Conservation (phyloP, 2,329 filamentous ascomycete genomes). For the Drechslerella dactyloides region DNA sequence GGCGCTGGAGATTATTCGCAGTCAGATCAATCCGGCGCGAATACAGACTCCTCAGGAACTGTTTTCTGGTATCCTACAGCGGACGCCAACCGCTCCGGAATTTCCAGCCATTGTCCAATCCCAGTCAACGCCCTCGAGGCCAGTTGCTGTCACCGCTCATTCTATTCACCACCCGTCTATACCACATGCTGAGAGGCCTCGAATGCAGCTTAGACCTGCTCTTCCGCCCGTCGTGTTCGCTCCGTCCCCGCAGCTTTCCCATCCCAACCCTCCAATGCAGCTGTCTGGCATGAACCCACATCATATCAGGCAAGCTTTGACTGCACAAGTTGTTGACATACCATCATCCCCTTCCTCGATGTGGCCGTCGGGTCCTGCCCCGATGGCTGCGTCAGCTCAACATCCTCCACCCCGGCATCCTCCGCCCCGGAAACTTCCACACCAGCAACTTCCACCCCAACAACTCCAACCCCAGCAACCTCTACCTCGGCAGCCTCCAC, state of each 20-base stretch:
- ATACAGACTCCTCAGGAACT: slow-evolving; percentile 32
- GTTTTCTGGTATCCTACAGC: slow-evolving; percentile 27
- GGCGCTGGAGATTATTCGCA: slow-evolving; percentile 27
- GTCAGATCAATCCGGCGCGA: slow-evolving; percentile 24
- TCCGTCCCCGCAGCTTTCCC: slow-evolving; percentile 22
- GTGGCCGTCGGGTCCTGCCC: not conserved
- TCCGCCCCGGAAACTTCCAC: not conserved
- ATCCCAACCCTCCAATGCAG: slow-evolving; percentile 1
- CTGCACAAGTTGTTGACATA: not conserved
- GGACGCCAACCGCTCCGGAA: slow-evolving; percentile 11
- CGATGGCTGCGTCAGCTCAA: not conserved
- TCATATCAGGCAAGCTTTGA: too few relatives aligned
- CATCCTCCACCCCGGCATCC: not conserved
- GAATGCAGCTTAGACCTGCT: slow-evolving; percentile 7
- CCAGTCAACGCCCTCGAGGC: not conserved
- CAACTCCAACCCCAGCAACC: not conserved
- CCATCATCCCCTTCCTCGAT: not conserved
- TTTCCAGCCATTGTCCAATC: not conserved
- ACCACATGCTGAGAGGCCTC: slow-evolving; percentile 10
- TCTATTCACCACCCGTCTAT: slow-evolving; percentile 6
- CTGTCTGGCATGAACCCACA: too few relatives aligned
- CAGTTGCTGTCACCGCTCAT: slow-evolving; percentile 3
- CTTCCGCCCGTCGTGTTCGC: not conserved
- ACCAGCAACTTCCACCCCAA: too few relatives aligned
- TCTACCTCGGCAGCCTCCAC: too few relatives aligned